Conservation (phyloP, 352 stramenopile species). For the Globisporangium abappressorium region DNA sequence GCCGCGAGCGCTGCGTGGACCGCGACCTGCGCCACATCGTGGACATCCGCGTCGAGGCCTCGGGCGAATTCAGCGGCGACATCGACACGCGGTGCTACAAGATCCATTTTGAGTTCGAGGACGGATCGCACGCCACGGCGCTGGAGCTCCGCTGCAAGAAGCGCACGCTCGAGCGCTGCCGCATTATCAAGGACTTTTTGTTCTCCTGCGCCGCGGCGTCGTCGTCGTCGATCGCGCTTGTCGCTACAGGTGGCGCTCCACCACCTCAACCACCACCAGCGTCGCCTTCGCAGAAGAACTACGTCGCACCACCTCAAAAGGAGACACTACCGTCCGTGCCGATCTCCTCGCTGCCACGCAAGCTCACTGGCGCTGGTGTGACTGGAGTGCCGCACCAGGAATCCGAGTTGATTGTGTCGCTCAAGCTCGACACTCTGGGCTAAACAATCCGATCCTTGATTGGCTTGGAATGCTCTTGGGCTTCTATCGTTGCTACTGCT, state of each 20-base stretch:
- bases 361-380: constrained; percentile 5
- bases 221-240: background rate
- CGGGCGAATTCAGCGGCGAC: constrained; percentile 62
- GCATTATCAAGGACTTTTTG: constrained; percentile 56
- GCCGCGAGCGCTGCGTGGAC: constrained; percentile 37
- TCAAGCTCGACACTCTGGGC: constrained; percentile 9
- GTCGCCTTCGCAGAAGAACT: constrained; percentile 6
- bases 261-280: background rate
- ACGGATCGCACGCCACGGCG: constrained; percentile 45
- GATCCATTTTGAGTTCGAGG: constrained; percentile 71
- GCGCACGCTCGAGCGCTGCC: constrained; percentile 50
- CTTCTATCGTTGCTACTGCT: background rate
- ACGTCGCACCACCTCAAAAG: constrained; percentile 4
- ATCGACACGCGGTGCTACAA: constrained; percentile 70
- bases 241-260: background rate
- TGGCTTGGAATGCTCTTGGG: background rate
- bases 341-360: constrained; percentile 21
- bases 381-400: background rate
- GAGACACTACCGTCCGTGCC: constrained; percentile 19
- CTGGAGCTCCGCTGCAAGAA: constrained; percentile 62
- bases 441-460: background rate
- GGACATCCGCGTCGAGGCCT: constrained; percentile 61
- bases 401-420: constrained; percentile 7
- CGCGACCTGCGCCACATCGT: constrained; percentile 51
- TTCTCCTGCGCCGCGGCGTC: constrained; percentile 16